Evolutionary conservation across 148 eudicot species (phyloP).

Genomic region (Gaultheria prostrata): DNA sequence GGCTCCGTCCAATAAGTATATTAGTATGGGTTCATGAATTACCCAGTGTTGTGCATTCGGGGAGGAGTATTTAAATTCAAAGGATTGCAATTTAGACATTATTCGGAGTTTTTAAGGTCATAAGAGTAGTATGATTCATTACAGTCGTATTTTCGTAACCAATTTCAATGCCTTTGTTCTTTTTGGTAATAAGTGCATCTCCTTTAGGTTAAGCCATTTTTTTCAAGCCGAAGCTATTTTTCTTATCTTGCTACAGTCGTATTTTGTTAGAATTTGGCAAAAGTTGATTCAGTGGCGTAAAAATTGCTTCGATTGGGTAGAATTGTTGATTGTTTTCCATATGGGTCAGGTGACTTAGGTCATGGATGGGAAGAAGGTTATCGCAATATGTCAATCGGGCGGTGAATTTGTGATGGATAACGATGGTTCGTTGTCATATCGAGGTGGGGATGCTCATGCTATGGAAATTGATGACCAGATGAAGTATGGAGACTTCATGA

Average conservation of each 20-base stretch:
- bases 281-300: neutral
- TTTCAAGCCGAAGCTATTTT: neutral
- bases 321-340: neutral
- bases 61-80: neutral
- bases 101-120: neutral
- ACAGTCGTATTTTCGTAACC: too few relatives aligned
- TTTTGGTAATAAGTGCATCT: neutral
- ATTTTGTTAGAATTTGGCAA: neutral
- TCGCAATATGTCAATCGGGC: slow-evolving; percentile 83
- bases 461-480: slow-evolving; percentile 70
- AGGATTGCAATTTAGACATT: neutral
- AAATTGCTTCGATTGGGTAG: neutral
- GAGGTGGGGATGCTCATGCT: slow-evolving; percentile 97
- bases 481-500: slow-evolving; percentile 54
- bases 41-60: neutral
- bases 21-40: neutral
- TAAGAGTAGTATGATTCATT: neutral
- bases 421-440: slow-evolving; percentile 60
- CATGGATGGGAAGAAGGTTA: slow-evolving; percentile 75
- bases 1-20: neutral
- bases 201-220: neutral
- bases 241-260: neutral
- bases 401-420: slow-evolving; percentile 60
- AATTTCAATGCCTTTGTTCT: neutral
- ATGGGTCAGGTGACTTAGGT: slow-evolving; percentile 21